Base-by-base conservation (phyloP, 1,284 basidiomycete species). In the Grifola frondosa region DNA sequence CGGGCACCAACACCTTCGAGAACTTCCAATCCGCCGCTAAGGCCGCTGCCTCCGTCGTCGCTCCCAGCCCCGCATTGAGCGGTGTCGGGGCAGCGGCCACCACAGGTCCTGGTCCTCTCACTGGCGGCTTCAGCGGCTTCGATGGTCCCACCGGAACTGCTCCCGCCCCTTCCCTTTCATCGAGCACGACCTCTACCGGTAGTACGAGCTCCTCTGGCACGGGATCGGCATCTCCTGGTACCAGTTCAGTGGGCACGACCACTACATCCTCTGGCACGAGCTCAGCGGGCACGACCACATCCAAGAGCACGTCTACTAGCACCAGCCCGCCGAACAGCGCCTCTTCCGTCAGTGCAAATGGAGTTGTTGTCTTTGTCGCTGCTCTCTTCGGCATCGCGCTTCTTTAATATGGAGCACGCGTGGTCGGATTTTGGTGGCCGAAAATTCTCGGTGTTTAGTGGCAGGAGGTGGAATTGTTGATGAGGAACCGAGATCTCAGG, bases 21-120 rank as follows among this genome's bases (percentile, higher is more conserved):
- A 61, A 58, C 10, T 81, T 69, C 67, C 53, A 62, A 40, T 47
- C 47, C 5, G 61, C 59, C 11, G 74, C 74, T 1, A 52, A 50
- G 40, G 49, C 46, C 9, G 57, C 63, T 44, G 48, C 40, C 11
- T 23, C 10, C 24, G 57, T 69, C 12, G 64, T 61, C 17, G 66
- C 30, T 13, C 49, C 52, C 12, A 26, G 33, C 8, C 30, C 32
- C 37, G 59, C 57, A 28, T 63, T 75, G n/a, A 66, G 62, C 6
- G 74, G 74, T 13, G 38, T 63, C 8, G 73, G 68, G n/a, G 74
- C 72, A 1, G 69, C 67, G 11, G 74, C 74, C 1, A 69, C 71
- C 5, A 63, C 65, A 3, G 48, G 57, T 10, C 71, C 74, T 9
- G 65, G 66, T 29, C 72, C 71, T 5, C 29, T 71, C 36, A 50